Conservation (phyloP, 2,329 filamentous ascomycete genomes). For the Microdochium paspali region DNA sequence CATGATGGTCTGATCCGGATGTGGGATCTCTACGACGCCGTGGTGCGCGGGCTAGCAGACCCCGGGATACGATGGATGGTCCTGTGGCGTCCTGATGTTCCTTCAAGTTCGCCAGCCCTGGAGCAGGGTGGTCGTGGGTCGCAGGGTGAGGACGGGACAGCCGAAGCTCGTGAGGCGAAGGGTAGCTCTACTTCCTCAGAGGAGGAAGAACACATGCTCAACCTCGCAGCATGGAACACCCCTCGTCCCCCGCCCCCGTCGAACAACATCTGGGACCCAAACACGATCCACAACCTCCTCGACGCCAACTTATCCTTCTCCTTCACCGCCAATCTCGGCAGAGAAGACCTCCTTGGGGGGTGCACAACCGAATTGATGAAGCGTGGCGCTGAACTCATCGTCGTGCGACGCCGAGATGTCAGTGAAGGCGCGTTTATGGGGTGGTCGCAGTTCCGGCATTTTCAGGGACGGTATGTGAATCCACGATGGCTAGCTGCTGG, state of each 20-base stretch:
- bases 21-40: slow-evolving; percentile 4
- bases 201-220: neutral
- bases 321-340: neutral
- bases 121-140: too few relatives aligned
- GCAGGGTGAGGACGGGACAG: neutral
- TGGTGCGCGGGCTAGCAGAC: neutral
- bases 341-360: neutral
- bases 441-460: neutral
- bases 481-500: neutral
- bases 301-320: neutral
- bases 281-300: neutral
- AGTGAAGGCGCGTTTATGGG: neutral
- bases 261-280: neutral
- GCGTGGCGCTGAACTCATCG: neutral
- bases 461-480: neutral
- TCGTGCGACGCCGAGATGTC: neutral
- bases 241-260: neutral
- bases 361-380: neutral
- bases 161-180: too few relatives aligned
- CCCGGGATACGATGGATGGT: slow-evolving; percentile 1
- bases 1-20: slow-evolving; percentile 1
- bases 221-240: neutral
- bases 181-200: too few relatives aligned
- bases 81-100: slow-evolving; percentile 1
- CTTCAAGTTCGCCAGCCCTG: too few relatives aligned